A percentile compares a stretch with the other conserved stretches of the same genome.
These are phyloP conservation scores for Eimeria acervulina DNA, from an alignment of 169 alveolate genomes.

Conservation along the genomic window DNA sequence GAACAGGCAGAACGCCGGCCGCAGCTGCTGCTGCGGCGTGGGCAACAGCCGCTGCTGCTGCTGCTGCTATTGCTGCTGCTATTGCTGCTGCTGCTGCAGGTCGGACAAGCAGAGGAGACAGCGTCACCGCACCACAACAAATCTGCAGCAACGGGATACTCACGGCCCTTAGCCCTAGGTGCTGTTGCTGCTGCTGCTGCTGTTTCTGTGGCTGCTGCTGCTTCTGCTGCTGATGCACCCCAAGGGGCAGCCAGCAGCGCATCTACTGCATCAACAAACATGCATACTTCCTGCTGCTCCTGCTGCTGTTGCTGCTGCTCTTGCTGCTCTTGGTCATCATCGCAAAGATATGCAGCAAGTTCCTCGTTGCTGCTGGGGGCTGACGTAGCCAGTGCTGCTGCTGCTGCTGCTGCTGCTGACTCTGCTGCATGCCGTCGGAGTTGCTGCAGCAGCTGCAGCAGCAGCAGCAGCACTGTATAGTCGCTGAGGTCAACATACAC, in stretches of 20 bases:
- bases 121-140: constrained; percentile 55
- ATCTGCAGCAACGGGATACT: not conserved
- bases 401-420: constrained; percentile 43
- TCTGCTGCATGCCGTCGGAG: constrained; percentile 43
- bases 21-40: constrained; percentile 25
- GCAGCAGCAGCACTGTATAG: constrained; percentile 33
- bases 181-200: constrained; percentile 31
- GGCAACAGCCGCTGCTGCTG: constrained; percentile 16
- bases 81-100: constrained; percentile 58
- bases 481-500: constrained; percentile 61
- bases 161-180: not conserved
- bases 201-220: not conserved
- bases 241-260: constrained; percentile 47
- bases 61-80: constrained; percentile 44
- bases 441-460: constrained; percentile 63
- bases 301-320: constrained; percentile 51
- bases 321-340: not conserved
- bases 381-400: constrained; percentile 28
- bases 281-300: constrained; percentile 18
- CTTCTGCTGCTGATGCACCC: constrained; percentile 27
- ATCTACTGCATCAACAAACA: constrained; percentile 25
- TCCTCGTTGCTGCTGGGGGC: not conserved
- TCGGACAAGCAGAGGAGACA: not conserved
- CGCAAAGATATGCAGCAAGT: not conserved
- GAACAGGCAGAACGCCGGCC: not conserved